These are phyloP conservation scores for Digitaria exilis DNA, from an alignment of 202 grass and related monocot species.

Conservation along the genomic window DNA sequence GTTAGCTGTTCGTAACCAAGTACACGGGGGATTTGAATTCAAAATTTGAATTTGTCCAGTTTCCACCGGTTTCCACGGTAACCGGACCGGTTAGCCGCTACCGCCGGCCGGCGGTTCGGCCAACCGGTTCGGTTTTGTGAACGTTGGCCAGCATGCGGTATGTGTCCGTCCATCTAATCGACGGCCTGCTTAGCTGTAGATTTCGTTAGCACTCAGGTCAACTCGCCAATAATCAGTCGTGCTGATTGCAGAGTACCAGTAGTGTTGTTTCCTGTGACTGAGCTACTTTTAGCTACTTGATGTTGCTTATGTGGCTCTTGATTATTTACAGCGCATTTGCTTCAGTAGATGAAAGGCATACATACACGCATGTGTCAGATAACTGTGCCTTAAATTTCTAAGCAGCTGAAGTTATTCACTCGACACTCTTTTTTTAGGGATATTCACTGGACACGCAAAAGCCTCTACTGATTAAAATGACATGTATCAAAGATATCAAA, in stretches of 20 bases:
- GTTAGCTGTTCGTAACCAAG: too few species aligned
- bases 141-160: too few species aligned
- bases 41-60: too few species aligned
- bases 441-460: neutral
- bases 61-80: too few species aligned
- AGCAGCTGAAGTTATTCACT: neutral
- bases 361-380: too few species aligned
- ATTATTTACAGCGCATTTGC: neutral
- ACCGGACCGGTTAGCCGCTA: too few species aligned
- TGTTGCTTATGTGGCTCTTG: neutral
- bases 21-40: too few species aligned
- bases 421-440: too few species aligned
- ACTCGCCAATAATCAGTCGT: neutral
- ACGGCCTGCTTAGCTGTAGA: neutral
- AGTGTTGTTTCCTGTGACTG: too few species aligned
- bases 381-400: neutral
- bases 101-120: too few species aligned
- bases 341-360: neutral
- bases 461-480: neutral
- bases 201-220: slow-evolving; percentile 15
- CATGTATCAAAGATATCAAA: neutral
- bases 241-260: neutral
- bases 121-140: too few species aligned
- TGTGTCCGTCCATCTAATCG: neutral
- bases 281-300: neutral